A percentile compares a stretch with the other conserved stretches of the same genome.
Conservation (phyloP, 495 filamentous ascomycete genomes). For the Amphirosellinia nigrospora region DNA sequence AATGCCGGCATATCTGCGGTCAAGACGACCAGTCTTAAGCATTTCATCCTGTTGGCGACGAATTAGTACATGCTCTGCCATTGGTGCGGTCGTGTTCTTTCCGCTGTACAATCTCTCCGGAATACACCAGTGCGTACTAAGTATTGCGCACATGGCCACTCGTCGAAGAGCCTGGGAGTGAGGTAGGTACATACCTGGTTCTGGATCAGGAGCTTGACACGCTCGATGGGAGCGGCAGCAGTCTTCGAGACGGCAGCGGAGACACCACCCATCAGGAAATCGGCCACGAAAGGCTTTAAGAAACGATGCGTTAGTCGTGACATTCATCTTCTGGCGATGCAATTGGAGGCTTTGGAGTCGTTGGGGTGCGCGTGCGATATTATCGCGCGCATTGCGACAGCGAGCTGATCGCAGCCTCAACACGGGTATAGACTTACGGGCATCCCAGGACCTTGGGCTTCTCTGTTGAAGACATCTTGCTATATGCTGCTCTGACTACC, state of each 20-base stretch:
- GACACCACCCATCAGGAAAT: constrained; percentile 99
- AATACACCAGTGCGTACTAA: background rate
- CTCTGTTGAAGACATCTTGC: constrained; percentile 66
- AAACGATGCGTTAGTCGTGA: background rate
- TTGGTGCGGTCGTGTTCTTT: background rate
- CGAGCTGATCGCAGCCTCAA: constrained; percentile 21
- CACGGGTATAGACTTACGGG: constrained; percentile 62
- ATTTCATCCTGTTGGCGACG: constrained; percentile 86
- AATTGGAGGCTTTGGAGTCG: background rate
- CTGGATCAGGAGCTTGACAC: constrained; percentile 99
- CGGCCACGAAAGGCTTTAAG: constrained; percentile 73
- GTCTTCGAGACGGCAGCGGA: constrained; percentile 99
- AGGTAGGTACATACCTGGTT: constrained; percentile 85
- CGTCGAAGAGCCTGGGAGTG: background rate
- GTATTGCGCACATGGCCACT: background rate
- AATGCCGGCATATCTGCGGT: constrained; percentile 96
- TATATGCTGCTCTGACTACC: constrained; percentile 38
- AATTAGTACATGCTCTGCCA: background rate
- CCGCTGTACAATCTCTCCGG: background rate
- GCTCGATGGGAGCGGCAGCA: constrained; percentile 99
- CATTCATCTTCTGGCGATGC: background rate
- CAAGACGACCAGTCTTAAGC: constrained; percentile 97
- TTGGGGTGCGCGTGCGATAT: background rate
- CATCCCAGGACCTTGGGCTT: constrained; percentile 76
- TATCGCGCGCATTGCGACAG: constrained; percentile 3